Evolutionary conservation across 352 stramenopile species (phyloP).

Genomic region (Pythium pyrilobum): DNA sequence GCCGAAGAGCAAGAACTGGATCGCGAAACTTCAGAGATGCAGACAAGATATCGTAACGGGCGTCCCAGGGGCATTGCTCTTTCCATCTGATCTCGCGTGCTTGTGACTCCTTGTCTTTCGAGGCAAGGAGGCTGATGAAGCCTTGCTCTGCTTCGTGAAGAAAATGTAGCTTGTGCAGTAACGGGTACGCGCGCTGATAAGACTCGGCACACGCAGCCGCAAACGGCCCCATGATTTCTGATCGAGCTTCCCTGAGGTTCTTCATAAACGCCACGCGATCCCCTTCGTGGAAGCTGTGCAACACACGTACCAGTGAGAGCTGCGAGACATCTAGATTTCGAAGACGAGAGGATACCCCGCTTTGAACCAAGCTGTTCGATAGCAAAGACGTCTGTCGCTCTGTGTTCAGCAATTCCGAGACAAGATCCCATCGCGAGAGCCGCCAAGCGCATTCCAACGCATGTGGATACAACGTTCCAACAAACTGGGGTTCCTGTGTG

Average conservation of each 20-base stretch:
- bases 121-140: conserved; percentile 14
- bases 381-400: conserved; percentile 69
- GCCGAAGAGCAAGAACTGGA: conserved; percentile 75
- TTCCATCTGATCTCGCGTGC: conserved; percentile 32
- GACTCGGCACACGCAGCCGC: conserved; percentile 39
- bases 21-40: conserved; percentile 81
- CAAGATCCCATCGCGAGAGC: conserved; percentile 78
- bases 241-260: conserved; percentile 51
- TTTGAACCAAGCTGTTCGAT: conserved; percentile 22
- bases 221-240: conserved; percentile 40
- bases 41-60: conserved; percentile 63
- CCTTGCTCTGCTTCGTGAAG: conserved; percentile 41
- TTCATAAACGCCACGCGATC: conserved; percentile 50
- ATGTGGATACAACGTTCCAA: conserved; percentile 74
- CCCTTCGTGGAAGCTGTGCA: conserved; percentile 65
- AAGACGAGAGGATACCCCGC: conserved; percentile 35
- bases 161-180: conserved; percentile 43
- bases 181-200: conserved; percentile 37
- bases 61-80: conserved; percentile 59
- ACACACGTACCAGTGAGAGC: conserved; percentile 73
- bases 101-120: background rate
- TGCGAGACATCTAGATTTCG: conserved; percentile 70
- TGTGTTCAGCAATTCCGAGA: conserved; percentile 67
- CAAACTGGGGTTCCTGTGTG: conserved; percentile 69
- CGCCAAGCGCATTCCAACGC: conserved; percentile 83